Conservation (phyloP, 352 stramenopile genomes). For the Phytophthora citricola region DNA sequence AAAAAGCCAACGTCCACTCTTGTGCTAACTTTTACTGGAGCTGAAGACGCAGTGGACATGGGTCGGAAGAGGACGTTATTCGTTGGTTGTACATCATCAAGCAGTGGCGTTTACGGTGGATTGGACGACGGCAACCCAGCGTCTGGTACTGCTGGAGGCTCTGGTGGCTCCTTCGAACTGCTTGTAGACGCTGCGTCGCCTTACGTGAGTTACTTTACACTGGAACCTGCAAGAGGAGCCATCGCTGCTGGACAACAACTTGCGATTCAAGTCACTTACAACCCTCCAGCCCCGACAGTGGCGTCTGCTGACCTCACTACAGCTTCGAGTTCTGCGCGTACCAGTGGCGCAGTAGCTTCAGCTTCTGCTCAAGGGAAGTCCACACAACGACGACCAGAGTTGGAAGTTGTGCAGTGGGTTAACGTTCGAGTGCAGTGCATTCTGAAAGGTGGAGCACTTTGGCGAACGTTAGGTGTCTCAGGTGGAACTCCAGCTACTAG, state of each 20-base stretch:
- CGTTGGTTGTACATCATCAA: slow-evolving; percentile 57
- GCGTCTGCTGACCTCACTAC: neutral
- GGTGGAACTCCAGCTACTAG: neutral
- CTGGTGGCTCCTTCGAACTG: slow-evolving; percentile 66
- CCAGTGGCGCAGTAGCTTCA: neutral
- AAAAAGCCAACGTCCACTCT: slow-evolving; percentile 52
- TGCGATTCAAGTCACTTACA: slow-evolving; percentile 64
- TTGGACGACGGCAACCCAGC: slow-evolving; percentile 19
- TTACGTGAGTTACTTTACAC: slow-evolving; percentile 66
- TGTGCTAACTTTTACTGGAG: slow-evolving; percentile 49
- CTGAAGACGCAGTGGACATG: slow-evolving; percentile 18
- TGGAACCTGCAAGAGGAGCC: slow-evolving; percentile 73
- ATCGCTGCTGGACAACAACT: slow-evolving; percentile 63
- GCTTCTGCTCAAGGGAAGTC: neutral
- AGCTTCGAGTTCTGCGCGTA: slow-evolving; percentile 9
- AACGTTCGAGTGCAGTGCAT: slow-evolving; percentile 49
- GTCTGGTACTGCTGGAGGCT: slow-evolving; percentile 2
- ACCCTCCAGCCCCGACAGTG: slow-evolving; percentile 19
- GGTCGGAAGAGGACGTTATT: slow-evolving; percentile 35
- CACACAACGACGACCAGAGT: slow-evolving; percentile 18
- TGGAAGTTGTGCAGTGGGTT: slow-evolving; percentile 49
- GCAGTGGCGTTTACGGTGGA: slow-evolving; percentile 29
- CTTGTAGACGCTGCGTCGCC: slow-evolving; percentile 56
- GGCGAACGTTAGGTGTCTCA: slow-evolving; percentile 29
- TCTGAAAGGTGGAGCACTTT: slow-evolving; percentile 48